A percentile compares a stretch with the other conserved stretches of the same genome.
phyloP scores from a whole-genome alignment of 169 alveolate genomes.

The Cryptosporidium parvum region DNA sequence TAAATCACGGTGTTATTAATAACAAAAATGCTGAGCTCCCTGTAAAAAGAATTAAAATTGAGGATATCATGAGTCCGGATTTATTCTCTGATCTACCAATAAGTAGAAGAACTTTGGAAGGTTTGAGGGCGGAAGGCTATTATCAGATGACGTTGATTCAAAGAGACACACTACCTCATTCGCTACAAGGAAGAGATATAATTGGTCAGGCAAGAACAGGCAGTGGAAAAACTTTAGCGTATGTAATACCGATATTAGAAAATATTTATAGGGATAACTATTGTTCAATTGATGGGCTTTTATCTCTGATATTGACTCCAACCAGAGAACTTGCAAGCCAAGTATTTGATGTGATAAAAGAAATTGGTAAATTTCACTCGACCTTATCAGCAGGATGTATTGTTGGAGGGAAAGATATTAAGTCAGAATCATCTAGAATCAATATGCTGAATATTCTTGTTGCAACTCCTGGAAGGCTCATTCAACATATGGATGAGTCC shows the following conservation, averaged over 20 bases:
- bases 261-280: conserved; percentile 83
- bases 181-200: conserved; percentile 91
- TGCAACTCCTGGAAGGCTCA: conserved; percentile 96
- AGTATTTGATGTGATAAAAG: conserved; percentile 89
- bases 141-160: conserved; percentile 90
- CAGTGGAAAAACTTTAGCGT: conserved; percentile 94
- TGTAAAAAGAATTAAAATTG: conserved; percentile 6
- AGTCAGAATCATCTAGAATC: conserved; percentile 89
- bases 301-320: conserved; percentile 90
- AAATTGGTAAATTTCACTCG: conserved; percentile 85
- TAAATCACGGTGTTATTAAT: neutral
- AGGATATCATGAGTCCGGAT: conserved; percentile 78
- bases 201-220: conserved; percentile 93
- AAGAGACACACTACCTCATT: conserved; percentile 89
- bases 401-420: conserved; percentile 92
- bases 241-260: conserved; percentile 91
- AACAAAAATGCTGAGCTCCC: neutral
- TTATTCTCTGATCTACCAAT: conserved; percentile 90
- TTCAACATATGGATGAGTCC: conserved; percentile 94
- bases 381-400: conserved; percentile 91
- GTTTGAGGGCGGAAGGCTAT: conserved; percentile 86
- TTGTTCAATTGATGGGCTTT: conserved; percentile 83
- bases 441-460: conserved; percentile 89
- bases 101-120: conserved; percentile 84
- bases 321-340: conserved; percentile 93